phyloP scores from a whole-genome alignment of 2,329 filamentous ascomycete genomes.

The Xylariaceae sp. region DNA sequence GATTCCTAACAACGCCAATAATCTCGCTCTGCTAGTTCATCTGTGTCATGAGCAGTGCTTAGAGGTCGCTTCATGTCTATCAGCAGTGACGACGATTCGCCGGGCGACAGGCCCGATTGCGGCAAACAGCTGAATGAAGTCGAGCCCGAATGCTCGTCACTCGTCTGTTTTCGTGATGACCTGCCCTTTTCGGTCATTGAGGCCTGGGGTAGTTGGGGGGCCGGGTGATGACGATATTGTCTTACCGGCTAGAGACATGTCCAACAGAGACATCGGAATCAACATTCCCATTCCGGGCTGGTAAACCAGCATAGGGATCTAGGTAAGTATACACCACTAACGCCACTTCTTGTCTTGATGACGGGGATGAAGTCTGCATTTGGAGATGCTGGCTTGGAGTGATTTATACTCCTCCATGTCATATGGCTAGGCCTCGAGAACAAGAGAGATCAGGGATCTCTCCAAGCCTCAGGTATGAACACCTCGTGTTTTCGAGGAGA shows the following conservation, averaged over 20 bases:
- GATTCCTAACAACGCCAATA: too few relatives aligned
- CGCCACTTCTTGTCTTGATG: slow-evolving; percentile 1
- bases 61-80: background rate
- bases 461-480: background rate
- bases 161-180: slow-evolving; percentile 12
- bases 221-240: slow-evolving; percentile 10
- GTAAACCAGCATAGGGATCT: background rate
- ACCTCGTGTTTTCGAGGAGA: background rate
- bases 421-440: background rate
- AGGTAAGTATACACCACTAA: slow-evolving; percentile 2
- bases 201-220: slow-evolving; percentile 2
- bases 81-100: background rate
- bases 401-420: background rate
- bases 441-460: background rate
- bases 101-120: background rate
- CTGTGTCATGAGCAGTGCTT: too few relatives aligned
- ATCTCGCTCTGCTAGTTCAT: too few relatives aligned
- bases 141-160: background rate
- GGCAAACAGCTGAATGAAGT: slow-evolving; percentile 16
- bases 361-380: background rate
- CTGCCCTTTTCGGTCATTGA: slow-evolving; percentile 18
- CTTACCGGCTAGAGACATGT: slow-evolving; percentile 10
- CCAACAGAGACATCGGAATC: slow-evolving; percentile 6
- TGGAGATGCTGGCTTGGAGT: background rate
- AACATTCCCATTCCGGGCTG: slow-evolving; percentile 18